These are phyloP conservation scores for Pichia thaimueangensis DNA, from an alignment of 805 yeast genomes.

Conservation along the genomic window DNA sequence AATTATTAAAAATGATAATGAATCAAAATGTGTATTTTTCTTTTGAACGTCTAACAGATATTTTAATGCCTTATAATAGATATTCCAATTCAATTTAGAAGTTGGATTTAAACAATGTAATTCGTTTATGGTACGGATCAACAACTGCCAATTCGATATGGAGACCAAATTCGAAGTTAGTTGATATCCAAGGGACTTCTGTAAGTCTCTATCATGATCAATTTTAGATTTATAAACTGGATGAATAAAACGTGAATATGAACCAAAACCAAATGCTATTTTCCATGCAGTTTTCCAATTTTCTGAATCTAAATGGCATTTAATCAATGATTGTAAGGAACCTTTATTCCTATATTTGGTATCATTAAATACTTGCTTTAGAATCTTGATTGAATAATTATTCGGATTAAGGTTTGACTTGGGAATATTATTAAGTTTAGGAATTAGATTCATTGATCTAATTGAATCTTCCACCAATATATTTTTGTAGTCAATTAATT, in stretches of 20 bases:
- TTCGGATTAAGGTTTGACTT: conserved; percentile 17
- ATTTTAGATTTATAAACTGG: neutral
- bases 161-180: neutral
- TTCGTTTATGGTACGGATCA: conserved; percentile 11
- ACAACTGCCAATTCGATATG: conserved; percentile 9
- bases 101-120: neutral
- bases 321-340: conserved; percentile 22
- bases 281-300: conserved; percentile 9
- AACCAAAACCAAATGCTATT: too few species aligned
- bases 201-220: too few species aligned
- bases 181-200: neutral
- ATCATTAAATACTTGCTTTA: conserved; percentile 13
- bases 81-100: conserved; percentile 1
- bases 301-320: conserved; percentile 10
- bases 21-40: neutral
- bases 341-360: conserved; percentile 13
- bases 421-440: conserved; percentile 15
- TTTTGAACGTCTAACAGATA: neutral
- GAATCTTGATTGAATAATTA: conserved; percentile 7
- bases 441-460: conserved; percentile 2
- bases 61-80: conserved; percentile 4
- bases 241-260: neutral
- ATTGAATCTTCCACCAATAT: neutral
- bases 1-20: conserved; percentile 5
- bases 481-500: neutral